Base-by-base conservation (phyloP, 2,329 filamentous ascomycete genomes). In the Diplocarpon mali region DNA sequence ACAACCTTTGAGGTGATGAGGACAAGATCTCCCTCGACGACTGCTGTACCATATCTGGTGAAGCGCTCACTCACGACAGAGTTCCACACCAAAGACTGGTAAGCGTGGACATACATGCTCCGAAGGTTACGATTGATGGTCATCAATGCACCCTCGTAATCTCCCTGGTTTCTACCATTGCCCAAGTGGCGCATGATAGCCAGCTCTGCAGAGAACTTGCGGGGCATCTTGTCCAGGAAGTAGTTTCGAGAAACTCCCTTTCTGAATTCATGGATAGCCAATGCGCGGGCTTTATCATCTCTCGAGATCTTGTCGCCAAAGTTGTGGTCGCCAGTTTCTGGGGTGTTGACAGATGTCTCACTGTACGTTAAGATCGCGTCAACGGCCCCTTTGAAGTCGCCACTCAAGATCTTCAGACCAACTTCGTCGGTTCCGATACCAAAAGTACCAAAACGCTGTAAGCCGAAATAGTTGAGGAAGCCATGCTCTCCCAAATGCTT, bases 391-490 rank as follows among this genome's bases (percentile, higher is more conserved):
- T 89, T 74, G 54, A 88, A 88, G 57, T 95, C 79, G 27, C 77
- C 82, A 54, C 85, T 75, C 0, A 98, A 72, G 60, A 98, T 88
- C 62, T 85, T 81, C 60, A 83, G 77, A 39, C 92, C 92, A 40
- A 95, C 70, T 34, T 81, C 75, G 58, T 96, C 87, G 0, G 92
- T 98, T 29, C 88, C 84, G 11, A 85, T 83, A 24, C 78, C 69
- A 63, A 92, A 90, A 0, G 88, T 90, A 24, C 92, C 92, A 57
- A 98, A 98, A 17, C 92, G 80, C 66, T 98, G 92, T n/a, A 96
- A 78, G 8, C 92, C 92, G 60, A 89, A 98, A 67, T 96, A 98
- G 66, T 98, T 98, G 65, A 98, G 80, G 69, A 93, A 98, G 2
- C 92, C 92, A 36, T 81, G 74, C 35, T 78, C 67, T 44, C 73